Percentiles rank a stretch among this genome's conserved stretches.
Evolutionary conservation across 768 basidiomycete genomes (phyloP).

Genomic region (Boletus rufocinnamomeus): DNA sequence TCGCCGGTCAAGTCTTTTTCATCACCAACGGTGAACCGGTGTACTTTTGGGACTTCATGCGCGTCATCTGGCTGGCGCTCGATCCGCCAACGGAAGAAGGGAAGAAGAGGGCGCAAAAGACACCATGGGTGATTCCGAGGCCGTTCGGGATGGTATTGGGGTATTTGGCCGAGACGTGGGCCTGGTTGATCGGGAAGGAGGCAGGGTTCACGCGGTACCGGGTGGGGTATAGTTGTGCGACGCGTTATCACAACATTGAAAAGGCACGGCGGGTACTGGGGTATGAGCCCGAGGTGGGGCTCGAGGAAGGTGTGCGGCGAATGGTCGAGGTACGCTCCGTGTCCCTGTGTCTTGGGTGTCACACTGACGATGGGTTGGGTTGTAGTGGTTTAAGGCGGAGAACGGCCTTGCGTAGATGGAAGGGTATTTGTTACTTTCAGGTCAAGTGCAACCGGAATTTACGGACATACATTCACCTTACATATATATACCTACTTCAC

Average conservation of each 20-base stretch:
- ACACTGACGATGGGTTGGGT: neutral
- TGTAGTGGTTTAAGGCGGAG: slow-evolving; percentile 34
- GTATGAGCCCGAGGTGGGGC: slow-evolving; percentile 87
- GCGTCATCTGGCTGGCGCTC: slow-evolving; percentile 74
- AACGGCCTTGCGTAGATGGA: slow-evolving; percentile 29
- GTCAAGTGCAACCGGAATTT: neutral
- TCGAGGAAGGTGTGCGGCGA: slow-evolving; percentile 83
- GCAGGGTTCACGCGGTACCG: slow-evolving; percentile 85
- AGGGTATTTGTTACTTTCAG: neutral
- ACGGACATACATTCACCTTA: neutral
- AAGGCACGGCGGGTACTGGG: slow-evolving; percentile 88
- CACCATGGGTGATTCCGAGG: slow-evolving; percentile 54
- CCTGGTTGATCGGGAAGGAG: slow-evolving; percentile 73
- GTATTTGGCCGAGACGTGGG: slow-evolving; percentile 69
- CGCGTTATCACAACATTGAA: slow-evolving; percentile 92
- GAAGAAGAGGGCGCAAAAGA: slow-evolving; percentile 43
- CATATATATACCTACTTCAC: slow-evolving; percentile 10
- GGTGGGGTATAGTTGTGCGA: slow-evolving; percentile 76
- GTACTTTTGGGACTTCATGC: slow-evolving; percentile 94
- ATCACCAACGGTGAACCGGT: slow-evolving; percentile 96
- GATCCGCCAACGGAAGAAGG: slow-evolving; percentile 49
- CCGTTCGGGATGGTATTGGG: slow-evolving; percentile 72
- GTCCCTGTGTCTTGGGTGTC: neutral
- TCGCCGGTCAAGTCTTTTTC: slow-evolving; percentile 94
- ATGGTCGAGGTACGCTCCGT: slow-evolving; percentile 66